Conservation (phyloP, 2,329 filamentous ascomycete species). For the Fusarium nematophilum region DNA sequence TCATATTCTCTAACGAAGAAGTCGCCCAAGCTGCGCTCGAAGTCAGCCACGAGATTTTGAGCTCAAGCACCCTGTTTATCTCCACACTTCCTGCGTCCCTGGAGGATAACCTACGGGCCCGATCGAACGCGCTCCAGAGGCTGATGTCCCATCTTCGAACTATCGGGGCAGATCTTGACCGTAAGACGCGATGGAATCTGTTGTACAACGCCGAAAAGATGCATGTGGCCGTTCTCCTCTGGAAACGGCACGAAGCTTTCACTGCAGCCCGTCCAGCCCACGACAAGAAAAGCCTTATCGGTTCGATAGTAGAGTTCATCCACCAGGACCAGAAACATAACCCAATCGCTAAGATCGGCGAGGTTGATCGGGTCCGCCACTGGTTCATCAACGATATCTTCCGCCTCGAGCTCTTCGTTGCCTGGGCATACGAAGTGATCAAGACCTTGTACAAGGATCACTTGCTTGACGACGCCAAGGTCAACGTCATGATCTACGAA, state of each 20-base stretch:
- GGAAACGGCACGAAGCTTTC: slow-evolving; percentile 81
- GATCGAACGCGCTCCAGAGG: slow-evolving; percentile 78
- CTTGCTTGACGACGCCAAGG: slow-evolving; percentile 63
- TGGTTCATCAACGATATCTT: slow-evolving; percentile 86
- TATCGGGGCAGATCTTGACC: slow-evolving; percentile 74
- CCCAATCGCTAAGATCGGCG: slow-evolving; percentile 71
- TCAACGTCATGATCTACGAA: slow-evolving; percentile 72
- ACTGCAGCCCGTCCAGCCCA: slow-evolving; percentile 68
- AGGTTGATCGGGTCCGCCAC: slow-evolving; percentile 82
- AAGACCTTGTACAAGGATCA: slow-evolving; percentile 76
- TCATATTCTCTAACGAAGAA: slow-evolving; percentile 75
- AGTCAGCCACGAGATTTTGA: slow-evolving; percentile 84
- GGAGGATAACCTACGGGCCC: slow-evolving; percentile 81
- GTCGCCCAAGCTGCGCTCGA: slow-evolving; percentile 80
- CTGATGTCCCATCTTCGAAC: slow-evolving; percentile 78
- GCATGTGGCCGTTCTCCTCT: slow-evolving; percentile 80
- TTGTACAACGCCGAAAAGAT: slow-evolving; percentile 94
- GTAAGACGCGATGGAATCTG: slow-evolving; percentile 79
- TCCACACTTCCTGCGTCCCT: slow-evolving; percentile 79
- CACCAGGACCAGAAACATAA: slow-evolving; percentile 80
- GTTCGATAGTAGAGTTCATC: slow-evolving; percentile 80
- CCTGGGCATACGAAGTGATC: slow-evolving; percentile 82
- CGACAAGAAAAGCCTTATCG: slow-evolving; percentile 76
- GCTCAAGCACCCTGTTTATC: slow-evolving; percentile 80
- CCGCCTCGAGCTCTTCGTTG: slow-evolving; percentile 78